These are phyloP conservation scores for Gaertneriomyces semiglobifer DNA, from an alignment of 192 early-diverging fungal genomes.

Conservation along the genomic window DNA sequence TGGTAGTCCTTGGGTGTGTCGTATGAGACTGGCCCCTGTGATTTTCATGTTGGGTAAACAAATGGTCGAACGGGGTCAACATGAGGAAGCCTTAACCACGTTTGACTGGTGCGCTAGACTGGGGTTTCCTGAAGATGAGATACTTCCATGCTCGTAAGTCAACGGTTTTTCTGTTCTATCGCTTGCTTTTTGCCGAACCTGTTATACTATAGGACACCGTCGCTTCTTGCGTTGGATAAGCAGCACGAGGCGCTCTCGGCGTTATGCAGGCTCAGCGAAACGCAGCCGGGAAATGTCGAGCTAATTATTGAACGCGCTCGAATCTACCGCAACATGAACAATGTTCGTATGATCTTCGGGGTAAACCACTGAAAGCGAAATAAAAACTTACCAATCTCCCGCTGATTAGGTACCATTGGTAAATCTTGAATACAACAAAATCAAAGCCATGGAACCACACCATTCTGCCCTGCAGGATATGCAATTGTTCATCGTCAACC, in stretches of 20 bases:
- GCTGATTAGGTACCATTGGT: conserved; percentile 29
- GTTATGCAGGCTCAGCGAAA: conserved; percentile 38
- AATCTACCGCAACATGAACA: conserved; percentile 36
- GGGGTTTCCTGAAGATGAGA: too few relatives aligned
- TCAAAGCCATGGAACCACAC: conserved; percentile 24
- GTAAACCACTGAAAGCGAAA: neutral
- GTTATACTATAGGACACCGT: conserved; percentile 13
- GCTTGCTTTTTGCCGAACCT: neutral
- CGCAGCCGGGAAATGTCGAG: conserved; percentile 31
- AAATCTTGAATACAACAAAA: conserved; percentile 38
- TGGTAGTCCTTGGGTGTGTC: too few relatives aligned
- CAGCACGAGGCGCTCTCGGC: conserved; percentile 37
- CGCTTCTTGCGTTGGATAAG: conserved; percentile 33
- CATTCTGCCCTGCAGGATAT: conserved; percentile 45
- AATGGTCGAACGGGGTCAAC: too few relatives aligned
- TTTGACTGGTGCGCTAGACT: too few relatives aligned
- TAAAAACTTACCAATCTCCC: neutral
- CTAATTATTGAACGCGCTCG: conserved; percentile 48
- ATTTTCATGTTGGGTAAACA: too few relatives aligned
- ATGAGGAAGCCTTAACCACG: too few relatives aligned
- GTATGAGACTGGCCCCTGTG: too few relatives aligned
- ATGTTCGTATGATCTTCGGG: neutral
- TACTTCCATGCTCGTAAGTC: too few relatives aligned
- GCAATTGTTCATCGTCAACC: conserved; percentile 32
- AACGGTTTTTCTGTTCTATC: too few relatives aligned